Evolutionary conservation across 768 basidiomycete genomes (phyloP).

Genomic region (Boletus speciosus): DNA sequence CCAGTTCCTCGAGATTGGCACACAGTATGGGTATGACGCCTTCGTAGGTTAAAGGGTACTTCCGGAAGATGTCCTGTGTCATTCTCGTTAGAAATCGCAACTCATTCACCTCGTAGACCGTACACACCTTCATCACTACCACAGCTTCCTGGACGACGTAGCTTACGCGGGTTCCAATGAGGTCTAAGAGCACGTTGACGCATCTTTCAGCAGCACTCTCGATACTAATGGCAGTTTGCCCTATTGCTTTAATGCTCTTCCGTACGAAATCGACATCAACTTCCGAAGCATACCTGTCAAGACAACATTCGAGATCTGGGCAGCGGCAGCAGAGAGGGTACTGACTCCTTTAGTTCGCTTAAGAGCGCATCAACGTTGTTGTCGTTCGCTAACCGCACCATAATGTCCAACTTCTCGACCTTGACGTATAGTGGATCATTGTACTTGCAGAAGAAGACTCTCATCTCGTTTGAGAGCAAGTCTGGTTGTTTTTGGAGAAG

Average conservation of each 20-base stretch:
- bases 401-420: conserved; percentile 96
- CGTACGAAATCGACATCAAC: conserved; percentile 98
- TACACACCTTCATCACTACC: conserved; percentile 92
- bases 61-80: conserved; percentile 90
- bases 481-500: conserved; percentile 91
- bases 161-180: conserved; percentile 90
- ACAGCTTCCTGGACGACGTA: conserved; percentile 99
- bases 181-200: conserved; percentile 88
- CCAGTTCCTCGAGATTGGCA: conserved; percentile 91
- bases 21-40: conserved; percentile 95
- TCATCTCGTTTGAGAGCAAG: conserved; percentile 91
- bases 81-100: neutral
- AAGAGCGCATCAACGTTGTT: conserved; percentile 92
- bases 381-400: conserved; percentile 89
- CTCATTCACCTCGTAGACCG: neutral
- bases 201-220: conserved; percentile 91
- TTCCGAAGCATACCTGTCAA: conserved; percentile 83
- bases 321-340: conserved; percentile 8
- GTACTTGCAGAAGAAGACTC: conserved; percentile 99
- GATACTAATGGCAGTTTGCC: conserved; percentile 94
- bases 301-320: neutral
- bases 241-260: conserved; percentile 91
- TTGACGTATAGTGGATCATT: conserved; percentile 99
- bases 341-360: conserved; percentile 94
- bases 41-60: conserved; percentile 95